phyloP scores from a whole-genome alignment of 2,329 filamentous ascomycete species.

The Pezizomycotina sp. region DNA sequence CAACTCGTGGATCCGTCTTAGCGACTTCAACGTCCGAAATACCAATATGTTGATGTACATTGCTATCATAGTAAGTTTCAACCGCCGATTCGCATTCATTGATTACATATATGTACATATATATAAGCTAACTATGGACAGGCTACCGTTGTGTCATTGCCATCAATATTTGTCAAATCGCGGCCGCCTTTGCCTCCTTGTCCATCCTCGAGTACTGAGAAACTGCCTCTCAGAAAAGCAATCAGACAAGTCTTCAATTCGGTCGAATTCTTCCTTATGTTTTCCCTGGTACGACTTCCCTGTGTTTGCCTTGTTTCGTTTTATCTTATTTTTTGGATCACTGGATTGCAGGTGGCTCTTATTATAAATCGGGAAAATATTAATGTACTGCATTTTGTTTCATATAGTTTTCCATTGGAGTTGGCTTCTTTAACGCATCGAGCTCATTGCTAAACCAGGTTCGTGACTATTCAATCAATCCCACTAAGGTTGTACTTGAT shows the following conservation, averaged over 20 bases:
- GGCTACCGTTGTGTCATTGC: conserved; percentile 11
- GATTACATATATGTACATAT: background rate
- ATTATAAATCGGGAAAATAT: conserved; percentile 1
- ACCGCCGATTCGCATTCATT: conserved; percentile 1
- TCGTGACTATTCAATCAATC: conserved; percentile 1
- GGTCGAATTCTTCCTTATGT: conserved; percentile 14
- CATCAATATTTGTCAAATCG: conserved; percentile 9
- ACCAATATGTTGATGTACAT: conserved; percentile 72
- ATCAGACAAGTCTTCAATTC: conserved; percentile 5
- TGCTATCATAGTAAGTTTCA: conserved; percentile 54
- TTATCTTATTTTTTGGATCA: too few relatives aligned
- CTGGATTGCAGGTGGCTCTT: too few relatives aligned
- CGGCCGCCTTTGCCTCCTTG: conserved; percentile 13
- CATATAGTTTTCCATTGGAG: conserved; percentile 66
- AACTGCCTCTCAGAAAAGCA: conserved; percentile 8
- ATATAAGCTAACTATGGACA: background rate
- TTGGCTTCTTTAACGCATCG: conserved; percentile 84
- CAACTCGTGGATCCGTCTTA: too few relatives aligned
- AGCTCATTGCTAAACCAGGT: conserved; percentile 72
- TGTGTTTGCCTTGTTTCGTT: too few relatives aligned
- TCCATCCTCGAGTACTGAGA: conserved; percentile 15
- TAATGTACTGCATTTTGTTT: conserved; percentile 29
- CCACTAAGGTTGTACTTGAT: background rate
- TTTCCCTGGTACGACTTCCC: conserved; percentile 9
- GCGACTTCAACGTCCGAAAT: conserved; percentile 35